These are phyloP conservation scores for Trypanosoma boissoni DNA, from an alignment of 208 protist genomes.

Conservation along the genomic window DNA sequence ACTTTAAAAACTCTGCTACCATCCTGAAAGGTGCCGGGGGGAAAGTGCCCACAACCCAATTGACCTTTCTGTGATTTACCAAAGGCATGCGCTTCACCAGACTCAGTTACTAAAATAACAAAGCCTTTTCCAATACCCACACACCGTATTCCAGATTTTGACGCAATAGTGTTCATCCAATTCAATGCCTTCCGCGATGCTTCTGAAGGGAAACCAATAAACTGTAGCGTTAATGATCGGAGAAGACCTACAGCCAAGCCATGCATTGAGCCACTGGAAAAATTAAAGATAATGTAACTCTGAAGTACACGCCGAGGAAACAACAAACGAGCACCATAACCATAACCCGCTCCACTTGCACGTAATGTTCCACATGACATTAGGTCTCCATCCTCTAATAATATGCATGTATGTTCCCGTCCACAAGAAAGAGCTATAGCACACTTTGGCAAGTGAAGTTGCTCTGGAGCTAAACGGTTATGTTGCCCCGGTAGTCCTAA, in stretches of 20 bases:
- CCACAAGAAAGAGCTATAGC: conserved; percentile 62
- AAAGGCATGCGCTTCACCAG: conserved; percentile 32
- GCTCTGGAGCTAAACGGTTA: conserved; percentile 26
- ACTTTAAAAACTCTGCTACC: conserved; percentile 27
- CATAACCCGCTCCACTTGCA: conserved; percentile 42
- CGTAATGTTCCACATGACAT: conserved; percentile 56
- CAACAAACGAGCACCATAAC: conserved; percentile 30
- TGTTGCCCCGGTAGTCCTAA: conserved; percentile 39
- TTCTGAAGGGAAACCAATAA: conserved; percentile 31
- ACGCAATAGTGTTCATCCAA: conserved; percentile 30
- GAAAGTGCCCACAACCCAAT: conserved; percentile 47
- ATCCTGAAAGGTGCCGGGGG: conserved; percentile 25
- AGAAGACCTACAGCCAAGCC: conserved; percentile 34
- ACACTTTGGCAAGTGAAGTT: conserved; percentile 36
- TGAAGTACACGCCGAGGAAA: conserved; percentile 44
- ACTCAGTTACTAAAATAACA: conserved; percentile 48
- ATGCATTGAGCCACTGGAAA: conserved; percentile 42
- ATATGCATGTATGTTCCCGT: conserved; percentile 52
- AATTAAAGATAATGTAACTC: conserved; percentile 48
- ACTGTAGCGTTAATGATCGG: conserved; percentile 37
- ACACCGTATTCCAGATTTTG: conserved; percentile 35
- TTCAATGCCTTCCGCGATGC: conserved; percentile 27
- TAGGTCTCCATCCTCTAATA: conserved; percentile 70
- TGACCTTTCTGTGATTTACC: conserved; percentile 60
- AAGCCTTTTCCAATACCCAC: conserved; percentile 53